Evolutionary conservation across 163 green algal species (phyloP), one percentile per base, ranked within the genome.

Genomic region (Scenedesmus sp.): DNA sequence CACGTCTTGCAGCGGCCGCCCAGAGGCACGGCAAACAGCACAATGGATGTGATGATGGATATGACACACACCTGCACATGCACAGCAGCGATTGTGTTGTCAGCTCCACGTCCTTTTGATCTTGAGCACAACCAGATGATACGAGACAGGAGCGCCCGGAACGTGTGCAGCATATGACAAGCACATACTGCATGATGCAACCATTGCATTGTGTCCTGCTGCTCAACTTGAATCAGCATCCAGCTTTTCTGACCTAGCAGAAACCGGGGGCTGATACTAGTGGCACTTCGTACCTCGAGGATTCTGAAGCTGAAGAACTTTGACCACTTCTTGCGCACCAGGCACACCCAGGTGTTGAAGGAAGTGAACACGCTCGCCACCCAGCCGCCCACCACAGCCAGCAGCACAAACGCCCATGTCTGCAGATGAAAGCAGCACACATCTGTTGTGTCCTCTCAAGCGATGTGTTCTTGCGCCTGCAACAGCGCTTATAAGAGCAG

Each of bases 271-370:
- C 62, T 70, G 16, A 13, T 46, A 3, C 77, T 23, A 2, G 9
- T 10, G 7, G 60, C 57, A 15, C 3, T 5, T 23, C 62, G 23
- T 54, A 92, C 89, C 89, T 92, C 89, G 3, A 76, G 10, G 70
- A 92, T 85, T 10, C 89, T 67, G 89, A 92, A 92, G 57, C 89
- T 95, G 82, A 94, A 94, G 90, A 74, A 92, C n/a, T 93, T 94
- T 83, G 90, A 91, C 94, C 94, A 96, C 62, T 91, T 92, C 67
- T 96, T 96, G 74, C 94, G 92, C 59, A 95, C 84, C 9, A 96
- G 83, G 85, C 94, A 96, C 15, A 96, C 91, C 94, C 94, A 96
- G 52, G 94, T 96, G 90, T 96, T 96, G 92, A 96, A 95, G 0
- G 91, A 89, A 20, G 92, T 95, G 88, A 94, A 96, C 10, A 96